Conservation (phyloP, 2,329 filamentous ascomycete genomes). For the Epichloe festucae region DNA sequence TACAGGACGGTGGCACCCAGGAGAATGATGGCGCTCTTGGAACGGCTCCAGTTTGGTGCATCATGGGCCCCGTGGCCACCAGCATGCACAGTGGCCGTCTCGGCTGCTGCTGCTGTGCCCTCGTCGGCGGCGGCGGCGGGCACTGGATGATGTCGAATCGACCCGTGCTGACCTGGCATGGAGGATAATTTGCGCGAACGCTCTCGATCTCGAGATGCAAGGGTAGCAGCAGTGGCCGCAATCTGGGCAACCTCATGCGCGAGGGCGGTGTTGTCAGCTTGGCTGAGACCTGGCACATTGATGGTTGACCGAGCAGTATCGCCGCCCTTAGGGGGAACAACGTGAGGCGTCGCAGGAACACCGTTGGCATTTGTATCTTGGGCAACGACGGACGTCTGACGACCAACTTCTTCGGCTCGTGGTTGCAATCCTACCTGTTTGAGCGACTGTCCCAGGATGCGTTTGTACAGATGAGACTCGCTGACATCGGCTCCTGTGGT, state of each 20-base stretch:
- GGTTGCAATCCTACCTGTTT: conserved; percentile 62
- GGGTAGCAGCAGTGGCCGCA: conserved; percentile 77
- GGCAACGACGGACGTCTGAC: conserved; percentile 24
- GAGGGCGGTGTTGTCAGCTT: conserved; percentile 68
- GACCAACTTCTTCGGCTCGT: conserved; percentile 33
- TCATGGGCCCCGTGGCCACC: conserved; percentile 64
- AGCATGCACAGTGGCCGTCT: conserved; percentile 21
- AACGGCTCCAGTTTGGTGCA: conserved; percentile 94
- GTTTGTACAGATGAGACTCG: conserved; percentile 82
- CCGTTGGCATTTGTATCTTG: conserved; percentile 28
- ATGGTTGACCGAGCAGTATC: too few species aligned
- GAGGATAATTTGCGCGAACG: conserved; percentile 25
- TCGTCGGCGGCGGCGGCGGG: conserved; percentile 20
- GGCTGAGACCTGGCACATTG: conserved; percentile 57
- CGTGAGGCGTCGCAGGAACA: conserved; percentile 44
- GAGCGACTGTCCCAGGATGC: conserved; percentile 81
- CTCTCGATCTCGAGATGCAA: conserved; percentile 63
- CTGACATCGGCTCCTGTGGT: conserved; percentile 56
- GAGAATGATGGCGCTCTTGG: conserved; percentile 81
- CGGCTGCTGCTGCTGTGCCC: conserved; percentile 15
- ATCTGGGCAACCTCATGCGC: conserved; percentile 86
- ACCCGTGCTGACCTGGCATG: conserved; percentile 13
- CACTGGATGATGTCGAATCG: conserved; percentile 13
- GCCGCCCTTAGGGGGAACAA: conserved; percentile 72
- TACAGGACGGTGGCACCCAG: conserved; percentile 83